Conservation (phyloP, 257 asterid genomes). For the Salvia miltiorrhiza region DNA sequence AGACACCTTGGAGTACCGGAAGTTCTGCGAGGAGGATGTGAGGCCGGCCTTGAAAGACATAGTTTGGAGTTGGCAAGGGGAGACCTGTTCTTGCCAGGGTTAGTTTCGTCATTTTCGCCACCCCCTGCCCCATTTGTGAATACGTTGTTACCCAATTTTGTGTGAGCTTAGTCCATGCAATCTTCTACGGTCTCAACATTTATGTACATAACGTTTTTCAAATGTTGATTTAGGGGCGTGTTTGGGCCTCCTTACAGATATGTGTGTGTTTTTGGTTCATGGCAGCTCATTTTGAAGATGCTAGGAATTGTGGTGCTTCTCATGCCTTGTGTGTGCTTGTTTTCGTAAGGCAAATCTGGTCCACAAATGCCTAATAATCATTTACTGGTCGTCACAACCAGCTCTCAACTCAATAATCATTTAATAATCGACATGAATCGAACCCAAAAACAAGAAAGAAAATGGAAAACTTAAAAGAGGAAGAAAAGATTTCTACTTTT, state of each 20-base stretch:
- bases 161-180: slow-evolving; percentile 14
- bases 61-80: slow-evolving; percentile 99
- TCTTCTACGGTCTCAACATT: background rate
- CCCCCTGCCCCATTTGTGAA: background rate
- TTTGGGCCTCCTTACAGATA: no score
- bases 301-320: background rate
- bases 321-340: no score
- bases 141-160: slow-evolving; percentile 24
- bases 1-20: slow-evolving; percentile 76
- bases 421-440: no score
- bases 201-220: slow-evolving; percentile 9
- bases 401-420: no score
- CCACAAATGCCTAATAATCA: no score
- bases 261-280: background rate
- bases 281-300: no score
- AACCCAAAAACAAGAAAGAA: no score
- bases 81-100: slow-evolving; percentile 27
- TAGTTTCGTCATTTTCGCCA: slow-evolving; percentile 25
- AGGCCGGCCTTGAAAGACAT: slow-evolving; percentile 83
- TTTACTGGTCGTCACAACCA: no score
- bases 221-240: background rate
- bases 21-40: slow-evolving; percentile 66
- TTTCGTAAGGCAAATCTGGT: no score
- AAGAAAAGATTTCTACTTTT: no score
- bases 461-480: no score